Evolutionary conservation across 2,329 filamentous ascomycete species (phyloP).

Genomic region (Trichoderma brevicompactum): DNA sequence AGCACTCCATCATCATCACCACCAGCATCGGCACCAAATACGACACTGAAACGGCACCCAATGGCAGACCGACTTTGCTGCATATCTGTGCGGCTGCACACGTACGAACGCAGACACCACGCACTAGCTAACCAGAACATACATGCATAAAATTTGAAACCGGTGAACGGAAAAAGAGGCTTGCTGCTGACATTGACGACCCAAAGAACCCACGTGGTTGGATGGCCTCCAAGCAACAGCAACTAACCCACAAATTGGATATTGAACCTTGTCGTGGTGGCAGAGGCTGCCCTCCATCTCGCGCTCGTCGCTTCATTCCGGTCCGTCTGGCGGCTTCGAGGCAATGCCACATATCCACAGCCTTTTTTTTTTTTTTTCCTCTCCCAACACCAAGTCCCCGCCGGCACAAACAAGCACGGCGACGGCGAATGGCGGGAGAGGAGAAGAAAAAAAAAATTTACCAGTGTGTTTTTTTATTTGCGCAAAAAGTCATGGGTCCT

Average conservation of each 20-base stretch:
- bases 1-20: not conserved
- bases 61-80: conserved; percentile 13
- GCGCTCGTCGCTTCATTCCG: conserved; percentile 3
- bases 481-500: conserved; percentile 24
- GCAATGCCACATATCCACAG: not conserved
- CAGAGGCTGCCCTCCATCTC: conserved; percentile 22
- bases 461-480: conserved; percentile 6
- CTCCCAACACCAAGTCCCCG: not conserved
- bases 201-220: conserved; percentile 27
- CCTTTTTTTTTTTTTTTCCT: not conserved
- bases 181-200: conserved; percentile 16
- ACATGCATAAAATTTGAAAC: conserved; percentile 25
- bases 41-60: conserved; percentile 7
- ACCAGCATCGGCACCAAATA: not conserved
- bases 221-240: conserved; percentile 5
- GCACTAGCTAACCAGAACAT: conserved; percentile 8
- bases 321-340: not conserved
- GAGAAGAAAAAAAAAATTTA: no score
- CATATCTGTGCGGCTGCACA: not conserved
- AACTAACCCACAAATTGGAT: conserved; percentile 20
- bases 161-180: conserved; percentile 11
- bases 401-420: not conserved
- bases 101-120: not conserved
- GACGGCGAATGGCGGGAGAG: no score
- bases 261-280: conserved; percentile 13